Conservation (phyloP, 2,329 filamentous ascomycete genomes). For the Phaeosphaeria sp. region DNA sequence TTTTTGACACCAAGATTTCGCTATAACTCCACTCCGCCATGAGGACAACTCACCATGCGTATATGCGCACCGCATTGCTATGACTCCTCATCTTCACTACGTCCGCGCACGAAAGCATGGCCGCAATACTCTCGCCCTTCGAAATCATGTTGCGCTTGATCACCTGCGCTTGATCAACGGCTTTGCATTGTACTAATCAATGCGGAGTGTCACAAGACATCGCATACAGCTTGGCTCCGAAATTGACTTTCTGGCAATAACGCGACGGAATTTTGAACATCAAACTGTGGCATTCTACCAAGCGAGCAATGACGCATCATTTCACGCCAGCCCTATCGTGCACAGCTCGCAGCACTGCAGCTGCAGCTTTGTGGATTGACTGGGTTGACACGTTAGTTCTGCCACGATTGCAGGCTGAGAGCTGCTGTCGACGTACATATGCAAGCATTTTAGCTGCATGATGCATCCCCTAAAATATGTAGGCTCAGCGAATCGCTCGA, state of each 20-base stretch:
- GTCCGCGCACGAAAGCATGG: slow-evolving; percentile 32
- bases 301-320: slow-evolving; percentile 35
- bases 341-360: slow-evolving; percentile 25
- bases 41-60: slow-evolving; percentile 49
- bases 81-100: slow-evolving; percentile 38
- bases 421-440: slow-evolving; percentile 26
- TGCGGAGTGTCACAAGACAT: slow-evolving; percentile 3
- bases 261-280: slow-evolving; percentile 2
- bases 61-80: slow-evolving; percentile 33
- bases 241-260: slow-evolving; percentile 6
- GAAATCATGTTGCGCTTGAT: too few relatives aligned
- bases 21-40: slow-evolving; percentile 34
- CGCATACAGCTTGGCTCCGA: slow-evolving; percentile 6
- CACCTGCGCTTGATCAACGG: neutral
- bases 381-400: slow-evolving; percentile 42
- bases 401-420: slow-evolving; percentile 40
- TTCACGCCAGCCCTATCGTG: slow-evolving; percentile 36
- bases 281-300: slow-evolving; percentile 5
- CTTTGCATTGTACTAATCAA: slow-evolving; percentile 3
- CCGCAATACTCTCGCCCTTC: slow-evolving; percentile 3
- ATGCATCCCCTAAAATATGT: slow-evolving; percentile 40
- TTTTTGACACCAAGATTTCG: slow-evolving; percentile 30
- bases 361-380: slow-evolving; percentile 31
- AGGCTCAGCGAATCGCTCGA: slow-evolving; percentile 28
- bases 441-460: slow-evolving; percentile 43